These are phyloP conservation scores for Arachis stenosperma DNA, from an alignment of 306 rosid genomes.

Conservation along the genomic window DNA sequence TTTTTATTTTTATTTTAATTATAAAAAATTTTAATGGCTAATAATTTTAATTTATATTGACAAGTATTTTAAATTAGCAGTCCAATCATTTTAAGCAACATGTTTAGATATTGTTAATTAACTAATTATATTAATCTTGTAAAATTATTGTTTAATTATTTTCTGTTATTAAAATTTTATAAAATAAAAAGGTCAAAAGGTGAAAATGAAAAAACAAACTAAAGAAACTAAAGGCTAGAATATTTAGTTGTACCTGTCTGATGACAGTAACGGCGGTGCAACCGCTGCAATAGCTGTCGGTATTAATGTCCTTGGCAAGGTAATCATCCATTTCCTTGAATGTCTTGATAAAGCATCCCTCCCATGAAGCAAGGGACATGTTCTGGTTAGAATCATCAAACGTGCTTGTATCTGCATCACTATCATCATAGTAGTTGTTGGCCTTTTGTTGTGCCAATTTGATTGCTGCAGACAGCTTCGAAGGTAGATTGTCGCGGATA, in stretches of 20 bases:
- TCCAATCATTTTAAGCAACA: too few relatives aligned
- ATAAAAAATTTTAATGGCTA: too few relatives aligned
- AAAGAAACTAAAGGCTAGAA: background rate
- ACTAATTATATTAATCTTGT: too few relatives aligned
- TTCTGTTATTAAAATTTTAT: too few relatives aligned
- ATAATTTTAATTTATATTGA: too few relatives aligned
- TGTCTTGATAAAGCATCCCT: slow-evolving; percentile 63
- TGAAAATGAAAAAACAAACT: background rate
- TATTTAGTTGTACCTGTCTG: slow-evolving; percentile 64
- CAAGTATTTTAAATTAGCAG: too few relatives aligned
- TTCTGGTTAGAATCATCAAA: slow-evolving; percentile 7
- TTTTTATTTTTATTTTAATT: too few relatives aligned
- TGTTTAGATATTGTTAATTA: too few relatives aligned
- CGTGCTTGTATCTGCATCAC: slow-evolving; percentile 18
- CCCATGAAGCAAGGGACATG: slow-evolving; percentile 70
- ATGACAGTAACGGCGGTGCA: slow-evolving; percentile 79
- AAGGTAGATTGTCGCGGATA: slow-evolving; percentile 70
- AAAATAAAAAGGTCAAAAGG: too few relatives aligned
- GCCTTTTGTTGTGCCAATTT: slow-evolving; percentile 52
- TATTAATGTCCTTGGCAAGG: slow-evolving; percentile 57
- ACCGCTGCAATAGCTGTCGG: slow-evolving; percentile 86
- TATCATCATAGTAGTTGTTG: slow-evolving; percentile 33
- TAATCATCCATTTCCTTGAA: slow-evolving; percentile 70
- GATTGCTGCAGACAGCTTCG: slow-evolving; percentile 67
- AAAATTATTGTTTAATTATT: too few relatives aligned